These are phyloP conservation scores for Somion occarium DNA, from an alignment of 1,284 basidiomycete genomes.

Conservation along the genomic window DNA sequence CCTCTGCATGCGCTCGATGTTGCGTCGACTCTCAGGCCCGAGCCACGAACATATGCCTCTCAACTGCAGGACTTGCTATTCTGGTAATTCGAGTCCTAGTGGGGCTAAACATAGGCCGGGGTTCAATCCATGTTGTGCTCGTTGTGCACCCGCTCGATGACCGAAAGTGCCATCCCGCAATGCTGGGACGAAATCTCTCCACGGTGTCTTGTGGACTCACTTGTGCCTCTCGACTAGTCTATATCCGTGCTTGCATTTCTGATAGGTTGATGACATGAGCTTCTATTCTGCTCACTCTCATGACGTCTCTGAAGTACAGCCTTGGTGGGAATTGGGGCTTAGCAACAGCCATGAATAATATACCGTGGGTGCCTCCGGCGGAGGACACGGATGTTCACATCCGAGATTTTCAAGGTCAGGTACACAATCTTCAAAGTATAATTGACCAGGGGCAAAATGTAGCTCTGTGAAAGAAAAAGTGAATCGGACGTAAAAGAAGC, in stretches of 20 bases:
- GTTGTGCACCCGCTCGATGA: conserved; percentile 12
- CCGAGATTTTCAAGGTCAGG: background rate
- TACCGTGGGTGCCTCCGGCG: background rate
- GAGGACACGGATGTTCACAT: background rate
- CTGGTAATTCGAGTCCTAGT: conserved; percentile 9
- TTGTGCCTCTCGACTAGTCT: background rate
- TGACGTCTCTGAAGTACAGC: background rate
- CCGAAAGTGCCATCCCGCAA: background rate
- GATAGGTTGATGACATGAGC: background rate
- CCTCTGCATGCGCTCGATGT: background rate
- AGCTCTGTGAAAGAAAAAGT: too few relatives aligned
- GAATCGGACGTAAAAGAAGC: too few relatives aligned
- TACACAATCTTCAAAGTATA: background rate
- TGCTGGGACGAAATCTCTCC: background rate
- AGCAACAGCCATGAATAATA: background rate
- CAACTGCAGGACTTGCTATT: conserved; percentile 20
- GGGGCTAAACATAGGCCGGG: conserved; percentile 12
- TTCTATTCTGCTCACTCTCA: background rate
- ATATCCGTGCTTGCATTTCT: background rate
- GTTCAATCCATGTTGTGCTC: background rate
- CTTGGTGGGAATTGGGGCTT: background rate
- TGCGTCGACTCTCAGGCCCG: background rate
- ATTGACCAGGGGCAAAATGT: too few relatives aligned
- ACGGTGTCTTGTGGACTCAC: background rate
- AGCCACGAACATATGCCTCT: background rate